Conservation (phyloP, 1,139 yeast species). For the Saccharomycopsis hybrid region DNA sequence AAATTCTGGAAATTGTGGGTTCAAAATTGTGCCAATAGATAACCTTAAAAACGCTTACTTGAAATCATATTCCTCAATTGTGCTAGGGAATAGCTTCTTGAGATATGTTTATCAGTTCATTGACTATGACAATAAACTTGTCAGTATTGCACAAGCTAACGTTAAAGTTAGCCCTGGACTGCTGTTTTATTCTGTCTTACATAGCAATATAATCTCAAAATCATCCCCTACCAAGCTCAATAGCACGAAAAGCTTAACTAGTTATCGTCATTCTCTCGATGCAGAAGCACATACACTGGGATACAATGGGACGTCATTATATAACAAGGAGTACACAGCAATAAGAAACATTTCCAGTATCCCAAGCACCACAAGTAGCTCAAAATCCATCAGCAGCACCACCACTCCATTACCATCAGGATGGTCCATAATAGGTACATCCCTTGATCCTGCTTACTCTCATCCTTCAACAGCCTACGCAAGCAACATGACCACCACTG, state of each 20-base stretch:
- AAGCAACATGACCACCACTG: too few species aligned
- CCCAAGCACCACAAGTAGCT: too few species aligned
- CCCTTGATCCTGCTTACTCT: neutral
- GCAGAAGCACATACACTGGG: too few species aligned
- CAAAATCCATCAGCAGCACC: too few species aligned
- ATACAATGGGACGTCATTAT: too few species aligned
- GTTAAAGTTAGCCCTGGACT: neutral
- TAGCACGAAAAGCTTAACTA: too few species aligned
- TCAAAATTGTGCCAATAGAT: neutral
- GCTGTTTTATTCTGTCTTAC: too few species aligned
- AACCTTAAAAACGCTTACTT: neutral
- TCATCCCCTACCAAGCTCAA: too few species aligned
- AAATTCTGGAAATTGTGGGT: neutral
- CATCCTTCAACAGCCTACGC: neutral
- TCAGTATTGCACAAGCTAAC: conserved; percentile 1
- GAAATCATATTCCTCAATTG: neutral
- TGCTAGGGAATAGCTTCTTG: conserved; percentile 13
- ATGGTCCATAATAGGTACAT: neutral
- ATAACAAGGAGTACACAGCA: too few species aligned
- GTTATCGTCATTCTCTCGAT: too few species aligned
- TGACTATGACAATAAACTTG: conserved; percentile 1
- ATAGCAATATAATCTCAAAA: too few species aligned
- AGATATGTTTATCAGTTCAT: conserved; percentile 8
- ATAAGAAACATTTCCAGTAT: too few species aligned
- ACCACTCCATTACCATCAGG: neutral